phyloP scores from a whole-genome alignment of 257 asterid species.

The Verbena officinalis region DNA sequence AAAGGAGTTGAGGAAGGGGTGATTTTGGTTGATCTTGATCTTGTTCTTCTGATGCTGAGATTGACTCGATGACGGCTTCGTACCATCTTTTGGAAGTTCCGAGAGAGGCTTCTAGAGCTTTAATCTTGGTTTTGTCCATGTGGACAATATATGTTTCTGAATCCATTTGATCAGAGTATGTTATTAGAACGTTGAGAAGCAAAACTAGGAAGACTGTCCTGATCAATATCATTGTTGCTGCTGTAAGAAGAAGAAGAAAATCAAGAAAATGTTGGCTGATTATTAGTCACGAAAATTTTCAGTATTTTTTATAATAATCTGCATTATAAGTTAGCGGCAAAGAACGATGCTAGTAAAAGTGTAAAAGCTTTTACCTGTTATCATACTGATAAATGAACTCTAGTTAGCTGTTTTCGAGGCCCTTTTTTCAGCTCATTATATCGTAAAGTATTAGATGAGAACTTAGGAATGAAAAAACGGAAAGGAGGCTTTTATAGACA shows the following conservation, averaged over 20 bases:
- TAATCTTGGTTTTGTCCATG: constrained; percentile 59
- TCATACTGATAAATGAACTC: background rate
- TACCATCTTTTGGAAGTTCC: constrained; percentile 54
- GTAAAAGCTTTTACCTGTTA: constrained; percentile 11
- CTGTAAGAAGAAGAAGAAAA: constrained; percentile 13
- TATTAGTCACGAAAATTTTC: no score
- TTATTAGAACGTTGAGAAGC: constrained; percentile 28
- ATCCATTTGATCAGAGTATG: constrained; percentile 38
- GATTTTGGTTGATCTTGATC: constrained; percentile 22
- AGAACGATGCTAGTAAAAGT: background rate
- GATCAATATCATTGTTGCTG: constrained; percentile 31
- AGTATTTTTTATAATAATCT: no score
- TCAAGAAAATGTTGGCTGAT: no score
- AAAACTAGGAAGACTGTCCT: constrained; percentile 35
- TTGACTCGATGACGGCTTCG: constrained; percentile 50
- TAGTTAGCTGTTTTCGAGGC: no score
- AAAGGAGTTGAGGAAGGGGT: constrained; percentile 48
- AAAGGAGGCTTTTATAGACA: constrained; percentile 32
- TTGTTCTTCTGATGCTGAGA: constrained; percentile 33
- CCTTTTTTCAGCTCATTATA: background rate
- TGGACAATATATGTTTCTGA: constrained; percentile 55
- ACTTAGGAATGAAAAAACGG: constrained; percentile 6
- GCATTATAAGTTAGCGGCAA: background rate
- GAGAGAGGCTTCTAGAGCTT: constrained; percentile 42
- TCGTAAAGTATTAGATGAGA: background rate